Evolutionary conservation across 176 grass and related monocot species (phyloP), one percentile per base, ranked within the genome.

Genomic region (Musa beccarii): DNA sequence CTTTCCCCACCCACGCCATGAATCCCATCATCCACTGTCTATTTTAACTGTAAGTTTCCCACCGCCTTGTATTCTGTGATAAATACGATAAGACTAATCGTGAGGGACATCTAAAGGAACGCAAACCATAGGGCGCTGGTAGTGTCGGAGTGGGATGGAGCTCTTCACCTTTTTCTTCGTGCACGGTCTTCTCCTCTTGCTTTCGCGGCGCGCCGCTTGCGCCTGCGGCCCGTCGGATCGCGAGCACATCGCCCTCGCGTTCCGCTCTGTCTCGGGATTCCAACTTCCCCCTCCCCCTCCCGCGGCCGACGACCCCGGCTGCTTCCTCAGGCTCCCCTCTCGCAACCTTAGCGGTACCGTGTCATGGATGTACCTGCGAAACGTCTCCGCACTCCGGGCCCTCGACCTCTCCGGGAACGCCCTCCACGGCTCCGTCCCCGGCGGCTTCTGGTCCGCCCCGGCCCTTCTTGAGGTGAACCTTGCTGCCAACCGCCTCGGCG

Each of bases 321-420:
- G 79, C 61, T 55, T 81, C 29, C 79, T 96, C n/a, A 23, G 0
- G 1, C 70, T 90, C 80, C 66, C 83, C 54, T 86, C 77, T 2
- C 56, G 51, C 0, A 83, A 89, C 68, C 87, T 96, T 49, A 82
- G 75, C 0, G 93, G 93, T 21, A 50, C 53, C 49, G 71, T 96
- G 3, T 24, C 69, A 9, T 96, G 93, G 93, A 49, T 8, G 17
- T 72, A 14, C 34, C 85, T 96, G 0, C 65, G 59, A 14, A 88
- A 76, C 77, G 78, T 96, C 8, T 61, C 84, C 11, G 59, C 70
- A 49, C 93, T 96, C 54, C 83, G 70, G 29, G 34, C 49, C 59
- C 74, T 96, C 74, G 55, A 92, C 83, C 86, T 96, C 55, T 90
- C 87, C 17, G 70, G 79, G 54, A 96, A 96, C 87, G 76, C 83